Conservation (phyloP, 2,329 filamentous ascomycete species). For the Ophiostoma sp. region DNA sequence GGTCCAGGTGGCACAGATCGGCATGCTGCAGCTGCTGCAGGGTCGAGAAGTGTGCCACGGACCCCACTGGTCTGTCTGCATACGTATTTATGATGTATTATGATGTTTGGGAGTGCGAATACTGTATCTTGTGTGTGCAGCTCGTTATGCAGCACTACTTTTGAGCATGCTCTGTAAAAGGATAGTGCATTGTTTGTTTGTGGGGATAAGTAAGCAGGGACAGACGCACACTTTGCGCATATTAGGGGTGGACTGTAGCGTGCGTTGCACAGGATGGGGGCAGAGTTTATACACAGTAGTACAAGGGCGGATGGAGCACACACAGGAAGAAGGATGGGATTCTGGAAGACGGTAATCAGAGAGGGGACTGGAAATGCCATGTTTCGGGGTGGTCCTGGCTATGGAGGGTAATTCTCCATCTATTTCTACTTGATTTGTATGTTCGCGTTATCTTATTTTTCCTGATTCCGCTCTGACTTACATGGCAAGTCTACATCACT, state of each 20-base stretch:
- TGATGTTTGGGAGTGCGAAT: background rate
- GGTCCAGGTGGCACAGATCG: conserved; percentile 19
- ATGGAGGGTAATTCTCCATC: background rate
- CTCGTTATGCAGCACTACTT: background rate
- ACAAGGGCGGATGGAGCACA: background rate
- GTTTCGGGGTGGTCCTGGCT: background rate
- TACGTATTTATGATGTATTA: conserved; percentile 6
- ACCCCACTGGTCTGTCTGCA: background rate
- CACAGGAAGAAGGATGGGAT: background rate
- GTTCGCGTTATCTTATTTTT: background rate
- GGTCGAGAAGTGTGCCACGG: conserved; percentile 14
- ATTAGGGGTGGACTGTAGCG: background rate
- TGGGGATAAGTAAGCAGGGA: background rate
- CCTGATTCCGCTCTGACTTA: background rate
- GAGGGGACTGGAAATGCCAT: background rate
- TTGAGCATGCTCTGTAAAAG: background rate
- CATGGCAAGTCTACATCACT: no score
- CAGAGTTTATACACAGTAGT: background rate
- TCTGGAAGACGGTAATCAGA: background rate
- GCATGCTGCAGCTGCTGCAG: conserved; percentile 19
- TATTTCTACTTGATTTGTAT: background rate
- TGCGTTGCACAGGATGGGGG: background rate
- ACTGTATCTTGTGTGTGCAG: background rate
- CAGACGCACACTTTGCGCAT: background rate
- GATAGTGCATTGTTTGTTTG: no score